Evolutionary conservation across 148 eudicot species (phyloP), one percentile per base, ranked within the genome.

Genomic region (Nyssa sinensis): DNA sequence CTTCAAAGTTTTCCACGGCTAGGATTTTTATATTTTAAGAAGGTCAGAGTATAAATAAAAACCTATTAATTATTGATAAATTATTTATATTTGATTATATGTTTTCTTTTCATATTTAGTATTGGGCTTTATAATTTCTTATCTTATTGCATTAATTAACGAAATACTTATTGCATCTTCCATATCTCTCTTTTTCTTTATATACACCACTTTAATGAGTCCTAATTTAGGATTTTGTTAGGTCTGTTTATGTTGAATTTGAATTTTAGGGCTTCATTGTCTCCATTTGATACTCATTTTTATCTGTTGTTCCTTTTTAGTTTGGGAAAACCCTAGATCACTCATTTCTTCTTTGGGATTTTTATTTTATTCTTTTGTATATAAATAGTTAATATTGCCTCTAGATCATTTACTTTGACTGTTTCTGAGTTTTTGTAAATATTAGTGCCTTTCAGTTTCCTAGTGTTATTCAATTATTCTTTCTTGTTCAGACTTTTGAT

Each of bases 61-160:
- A 23, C 21, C 53, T 64, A n/a, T 17, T 49, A 21, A 24, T 27
- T 34, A 21, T 55, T 35, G n/a, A 12, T 37, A 7, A 25, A 13
- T 63, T 77, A 23, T 53, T 60, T 19, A 11, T 64, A 35, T 29
- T 51, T 65, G 41, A 19, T 47, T 21, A 4, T 24, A 23, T 62
- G 27, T 49, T 32, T 44, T 6, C 12, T 69, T 62, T 3, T 34
- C 37, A 24, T 51, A 27, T 61, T 62, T 4, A 3, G 30, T 51
- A 70, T 34, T 74, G 31, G 41, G 14, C 31, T 25, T 14, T 44
- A 44, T 32, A 39, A 30, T 76, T 58, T 27, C 5, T 27, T 41
- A 47, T 37, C 12, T 60, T 24, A 25, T 21, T 24, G 70, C 65
- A 77, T 70, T 77, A 33, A 77, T 77, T 71, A 51, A 33, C 31